phyloP scores from a whole-genome alignment of 192 early-diverging fungal species.

The Coemansia sp. region DNA sequence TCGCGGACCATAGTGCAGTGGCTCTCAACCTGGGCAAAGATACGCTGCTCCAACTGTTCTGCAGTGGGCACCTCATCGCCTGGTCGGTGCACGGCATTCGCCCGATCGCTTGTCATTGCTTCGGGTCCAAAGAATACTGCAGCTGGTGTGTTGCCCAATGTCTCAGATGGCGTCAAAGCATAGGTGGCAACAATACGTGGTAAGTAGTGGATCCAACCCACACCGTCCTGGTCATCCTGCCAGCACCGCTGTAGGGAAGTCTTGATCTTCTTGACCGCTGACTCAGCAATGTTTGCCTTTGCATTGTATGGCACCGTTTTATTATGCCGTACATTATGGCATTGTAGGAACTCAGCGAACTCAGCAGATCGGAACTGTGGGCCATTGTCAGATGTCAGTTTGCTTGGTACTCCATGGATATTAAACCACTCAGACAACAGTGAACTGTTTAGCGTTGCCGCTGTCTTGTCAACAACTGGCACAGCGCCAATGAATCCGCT shows the following conservation, averaged over 20 bases:
- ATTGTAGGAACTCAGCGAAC: not conserved
- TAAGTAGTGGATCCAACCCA: not conserved
- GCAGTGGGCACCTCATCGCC: not conserved
- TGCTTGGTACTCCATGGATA: not conserved
- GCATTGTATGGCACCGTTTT: not conserved
- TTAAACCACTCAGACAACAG: not conserved
- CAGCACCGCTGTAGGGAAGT: not conserved
- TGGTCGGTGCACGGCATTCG: no score
- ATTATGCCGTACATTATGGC: not conserved
- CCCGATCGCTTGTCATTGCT: not conserved
- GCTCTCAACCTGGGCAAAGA: not conserved
- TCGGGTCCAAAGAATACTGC: conserved; percentile 1
- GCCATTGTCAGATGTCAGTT: not conserved
- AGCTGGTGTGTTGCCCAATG: not conserved
- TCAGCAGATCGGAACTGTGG: not conserved
- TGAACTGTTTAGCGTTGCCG: not conserved
- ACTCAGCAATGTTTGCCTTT: conserved; percentile 7
- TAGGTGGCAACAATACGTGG: not conserved
- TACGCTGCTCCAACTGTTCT: not conserved
- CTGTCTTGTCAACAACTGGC: not conserved
- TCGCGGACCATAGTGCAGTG: conserved; percentile 2
- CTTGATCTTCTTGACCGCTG: not conserved
- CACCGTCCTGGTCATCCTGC: not conserved
- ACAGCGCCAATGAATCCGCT: not conserved
- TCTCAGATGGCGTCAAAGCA: not conserved